Evolutionary conservation across 2,329 filamentous ascomycete species (phyloP).

Genomic region (Fusarium sp.): DNA sequence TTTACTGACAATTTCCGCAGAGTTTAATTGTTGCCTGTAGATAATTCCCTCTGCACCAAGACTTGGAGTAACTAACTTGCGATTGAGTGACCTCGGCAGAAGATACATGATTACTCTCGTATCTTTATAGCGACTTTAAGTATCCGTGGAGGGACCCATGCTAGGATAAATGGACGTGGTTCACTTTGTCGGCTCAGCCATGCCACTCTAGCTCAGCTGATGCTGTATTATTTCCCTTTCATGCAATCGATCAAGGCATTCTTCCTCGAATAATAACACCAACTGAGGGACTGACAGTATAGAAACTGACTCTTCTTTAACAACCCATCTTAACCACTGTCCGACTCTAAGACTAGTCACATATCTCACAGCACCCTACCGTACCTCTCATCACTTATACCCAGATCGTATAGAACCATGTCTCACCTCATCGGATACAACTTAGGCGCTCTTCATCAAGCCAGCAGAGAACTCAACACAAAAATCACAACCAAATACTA

Average conservation of each 20-base stretch:
- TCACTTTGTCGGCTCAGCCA: slow-evolving; percentile 2
- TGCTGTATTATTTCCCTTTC: background rate
- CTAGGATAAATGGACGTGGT: background rate
- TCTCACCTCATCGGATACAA: slow-evolving; percentile 37
- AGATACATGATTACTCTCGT: background rate
- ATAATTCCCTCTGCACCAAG: slow-evolving; percentile 21
- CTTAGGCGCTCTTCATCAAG: slow-evolving; percentile 20
- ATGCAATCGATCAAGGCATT: background rate
- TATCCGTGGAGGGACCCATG: slow-evolving; percentile 16
- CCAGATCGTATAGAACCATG: slow-evolving; percentile 7
- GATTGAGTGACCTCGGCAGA: background rate
- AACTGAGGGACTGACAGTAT: background rate
- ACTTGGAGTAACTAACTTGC: background rate
- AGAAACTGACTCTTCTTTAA: background rate
- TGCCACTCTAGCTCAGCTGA: slow-evolving; percentile 19
- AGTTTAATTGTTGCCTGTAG: slow-evolving; percentile 14
- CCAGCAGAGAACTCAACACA: slow-evolving; percentile 11
- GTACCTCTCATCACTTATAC: background rate
- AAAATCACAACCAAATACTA: slow-evolving; percentile 12
- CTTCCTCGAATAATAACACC: background rate
- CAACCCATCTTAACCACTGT: background rate
- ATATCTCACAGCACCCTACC: background rate
- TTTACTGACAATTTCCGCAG: slow-evolving; percentile 24
- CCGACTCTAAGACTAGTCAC: background rate
- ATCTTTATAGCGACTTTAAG: background rate